Percentiles rank a stretch among this genome's conserved stretches.
Evolutionary conservation across 148 eudicot species (phyloP).

Genomic region (Fagopyrum esculentum): DNA sequence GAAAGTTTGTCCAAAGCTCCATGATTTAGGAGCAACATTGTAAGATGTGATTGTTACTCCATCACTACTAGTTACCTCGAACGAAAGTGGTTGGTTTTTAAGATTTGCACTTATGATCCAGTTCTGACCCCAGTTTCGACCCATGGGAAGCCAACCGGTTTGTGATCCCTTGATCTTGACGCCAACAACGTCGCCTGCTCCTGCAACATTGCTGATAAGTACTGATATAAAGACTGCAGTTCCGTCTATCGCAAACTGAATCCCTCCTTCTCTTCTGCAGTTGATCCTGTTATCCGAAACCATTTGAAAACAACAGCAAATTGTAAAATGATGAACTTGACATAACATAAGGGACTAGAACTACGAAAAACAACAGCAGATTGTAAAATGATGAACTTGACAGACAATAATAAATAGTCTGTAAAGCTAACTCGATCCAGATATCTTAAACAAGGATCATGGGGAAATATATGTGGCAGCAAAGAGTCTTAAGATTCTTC

Average conservation of each 20-base stretch:
- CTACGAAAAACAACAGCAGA: too few species aligned
- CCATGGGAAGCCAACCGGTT: constrained; percentile 92
- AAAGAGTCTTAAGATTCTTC: too few species aligned
- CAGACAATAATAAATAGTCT: too few species aligned
- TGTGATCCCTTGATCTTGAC: constrained; percentile 72
- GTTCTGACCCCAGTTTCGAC: constrained; percentile 78
- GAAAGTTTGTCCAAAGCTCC: constrained; percentile 76
- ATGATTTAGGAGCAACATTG: constrained; percentile 67
- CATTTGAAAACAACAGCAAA: neutral
- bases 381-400: too few species aligned
- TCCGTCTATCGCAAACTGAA: constrained; percentile 65
- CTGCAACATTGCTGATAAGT: constrained; percentile 78
- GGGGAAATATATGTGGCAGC: too few species aligned
- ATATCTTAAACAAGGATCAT: too few species aligned
- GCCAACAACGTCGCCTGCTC: constrained; percentile 61
- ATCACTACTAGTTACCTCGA: constrained; percentile 74
- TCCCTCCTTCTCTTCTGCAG: constrained; percentile 89
- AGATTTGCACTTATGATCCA: constrained; percentile 82
- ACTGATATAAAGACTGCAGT: constrained; percentile 65
- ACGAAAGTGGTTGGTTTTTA: constrained; percentile 72
- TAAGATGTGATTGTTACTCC: constrained; percentile 60
- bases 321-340: too few species aligned
- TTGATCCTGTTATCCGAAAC: constrained; percentile 40
- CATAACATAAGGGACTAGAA: too few species aligned
- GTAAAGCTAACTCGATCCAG: too few species aligned